These are phyloP conservation scores for Magnolia sinica DNA, from an alignment of 164 flowering plant species.

Conservation along the genomic window DNA sequence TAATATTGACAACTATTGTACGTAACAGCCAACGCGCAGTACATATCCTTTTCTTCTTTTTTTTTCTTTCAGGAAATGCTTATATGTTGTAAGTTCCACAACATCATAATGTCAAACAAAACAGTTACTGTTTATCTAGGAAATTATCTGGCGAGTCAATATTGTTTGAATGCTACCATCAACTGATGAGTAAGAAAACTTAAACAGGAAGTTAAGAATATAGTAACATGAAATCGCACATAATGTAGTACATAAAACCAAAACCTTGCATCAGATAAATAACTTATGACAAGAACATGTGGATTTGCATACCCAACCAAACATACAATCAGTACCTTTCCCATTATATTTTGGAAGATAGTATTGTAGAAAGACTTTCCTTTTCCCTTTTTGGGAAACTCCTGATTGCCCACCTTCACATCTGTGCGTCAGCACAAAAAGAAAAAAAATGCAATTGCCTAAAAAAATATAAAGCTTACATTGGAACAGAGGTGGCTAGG, in stretches of 20 bases:
- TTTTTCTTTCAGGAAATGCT: neutral
- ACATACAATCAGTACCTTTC: neutral
- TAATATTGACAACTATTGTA: neutral
- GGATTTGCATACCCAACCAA: neutral
- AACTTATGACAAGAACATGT: neutral
- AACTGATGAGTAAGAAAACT: too few species aligned
- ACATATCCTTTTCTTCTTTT: neutral
- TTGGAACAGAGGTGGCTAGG: neutral
- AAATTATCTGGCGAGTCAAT: neutral
- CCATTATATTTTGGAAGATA: constrained; percentile 50
- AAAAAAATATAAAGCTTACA: constrained; percentile 10
- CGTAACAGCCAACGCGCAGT: neutral
- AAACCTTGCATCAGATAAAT: neutral
- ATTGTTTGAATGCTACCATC: neutral
- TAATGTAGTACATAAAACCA: neutral
- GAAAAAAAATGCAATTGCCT: constrained; percentile 67
- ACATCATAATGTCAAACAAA: neutral
- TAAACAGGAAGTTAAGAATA: neutral
- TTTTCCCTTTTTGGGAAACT: constrained; percentile 35
- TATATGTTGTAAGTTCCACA: neutral
- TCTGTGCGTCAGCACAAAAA: constrained; percentile 64
- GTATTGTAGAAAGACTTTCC: constrained; percentile 42
- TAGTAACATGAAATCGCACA: neutral
- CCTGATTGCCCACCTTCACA: constrained; percentile 62
- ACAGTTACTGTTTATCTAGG: constrained; percentile 78